Conservation (phyloP, 805 yeast genomes). For the Ogataea pini region DNA sequence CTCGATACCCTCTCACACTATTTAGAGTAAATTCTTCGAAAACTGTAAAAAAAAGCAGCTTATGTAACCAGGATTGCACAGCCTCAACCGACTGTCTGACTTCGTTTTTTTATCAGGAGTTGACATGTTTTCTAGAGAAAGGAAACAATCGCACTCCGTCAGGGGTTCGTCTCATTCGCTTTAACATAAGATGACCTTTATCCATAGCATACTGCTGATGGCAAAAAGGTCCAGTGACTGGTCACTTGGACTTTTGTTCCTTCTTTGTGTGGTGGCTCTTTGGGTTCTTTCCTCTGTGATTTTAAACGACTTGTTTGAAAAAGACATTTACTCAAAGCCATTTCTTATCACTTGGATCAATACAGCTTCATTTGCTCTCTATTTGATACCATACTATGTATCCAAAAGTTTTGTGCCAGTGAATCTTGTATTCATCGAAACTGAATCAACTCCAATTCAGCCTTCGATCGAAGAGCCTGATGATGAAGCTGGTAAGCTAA, state of each 20-base stretch:
- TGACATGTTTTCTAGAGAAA: too few relatives aligned
- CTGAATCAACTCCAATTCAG: background rate
- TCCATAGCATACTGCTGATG: constrained; percentile 11
- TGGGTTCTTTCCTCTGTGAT: constrained; percentile 93
- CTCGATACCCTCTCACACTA: too few relatives aligned
- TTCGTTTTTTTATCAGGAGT: too few relatives aligned
- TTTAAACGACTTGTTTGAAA: constrained; percentile 73
- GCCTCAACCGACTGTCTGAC: too few relatives aligned
- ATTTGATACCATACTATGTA: constrained; percentile 59
- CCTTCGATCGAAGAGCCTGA: background rate
- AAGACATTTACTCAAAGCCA: constrained; percentile 75
- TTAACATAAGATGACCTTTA: too few relatives aligned
- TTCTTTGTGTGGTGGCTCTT: constrained; percentile 72
- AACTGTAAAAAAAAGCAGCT: too few relatives aligned
- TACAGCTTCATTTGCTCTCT: constrained; percentile 80
- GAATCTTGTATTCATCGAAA: background rate
- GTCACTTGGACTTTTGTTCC: constrained; percentile 75
- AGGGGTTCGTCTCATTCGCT: too few relatives aligned
- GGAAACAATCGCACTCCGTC: too few relatives aligned
- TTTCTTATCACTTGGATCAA: constrained; percentile 90
- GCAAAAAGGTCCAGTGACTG: constrained; percentile 44
- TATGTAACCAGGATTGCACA: too few relatives aligned
- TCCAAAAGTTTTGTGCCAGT: constrained; percentile 10
- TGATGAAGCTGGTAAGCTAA: background rate
- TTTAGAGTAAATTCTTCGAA: too few relatives aligned